Evolutionary conservation across 192 early-diverging fungal species (phyloP).

Genomic region (Globomyces pollinis-pini): DNA sequence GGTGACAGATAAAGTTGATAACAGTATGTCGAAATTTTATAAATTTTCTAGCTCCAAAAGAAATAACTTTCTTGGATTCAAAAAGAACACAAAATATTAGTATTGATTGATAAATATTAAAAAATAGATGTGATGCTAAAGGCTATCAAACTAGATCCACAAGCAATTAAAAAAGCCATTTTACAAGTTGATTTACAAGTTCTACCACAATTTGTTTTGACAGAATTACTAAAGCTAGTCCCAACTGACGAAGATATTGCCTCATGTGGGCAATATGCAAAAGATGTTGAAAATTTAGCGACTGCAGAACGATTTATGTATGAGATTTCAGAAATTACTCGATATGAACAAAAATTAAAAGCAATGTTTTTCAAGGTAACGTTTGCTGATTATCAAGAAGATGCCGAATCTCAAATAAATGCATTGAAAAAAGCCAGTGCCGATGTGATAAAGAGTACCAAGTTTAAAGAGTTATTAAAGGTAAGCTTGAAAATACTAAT

Average conservation of each 20-base stretch:
- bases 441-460: slow-evolving; percentile 36
- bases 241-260: slow-evolving; percentile 41
- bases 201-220: slow-evolving; percentile 26
- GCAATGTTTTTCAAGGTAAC: slow-evolving; percentile 37
- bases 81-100: slow-evolving; percentile 37
- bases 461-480: slow-evolving; percentile 39
- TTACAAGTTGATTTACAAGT: slow-evolving; percentile 20
- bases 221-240: slow-evolving; percentile 38
- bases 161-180: slow-evolving; percentile 29
- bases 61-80: slow-evolving; percentile 41
- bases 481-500: slow-evolving; percentile 12
- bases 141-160: slow-evolving; percentile 38
- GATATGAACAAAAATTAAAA: slow-evolving; percentile 36
- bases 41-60: slow-evolving; percentile 9
- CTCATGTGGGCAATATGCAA: slow-evolving; percentile 31
- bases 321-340: slow-evolving; percentile 30
- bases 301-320: slow-evolving; percentile 39
- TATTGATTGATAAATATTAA: slow-evolving; percentile 9
- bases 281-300: slow-evolving; percentile 31
- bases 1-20: slow-evolving; percentile 6
- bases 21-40: not conserved
- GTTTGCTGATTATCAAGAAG: slow-evolving; percentile 35
- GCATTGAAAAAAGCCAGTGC: slow-evolving; percentile 26
- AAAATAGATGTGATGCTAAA: slow-evolving; percentile 31
- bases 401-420: slow-evolving; percentile 31